Evolutionary conservation across 352 stramenopile species (phyloP), one percentile per base, ranked within the genome.

Genomic region (Lagenidium giganteum): DNA sequence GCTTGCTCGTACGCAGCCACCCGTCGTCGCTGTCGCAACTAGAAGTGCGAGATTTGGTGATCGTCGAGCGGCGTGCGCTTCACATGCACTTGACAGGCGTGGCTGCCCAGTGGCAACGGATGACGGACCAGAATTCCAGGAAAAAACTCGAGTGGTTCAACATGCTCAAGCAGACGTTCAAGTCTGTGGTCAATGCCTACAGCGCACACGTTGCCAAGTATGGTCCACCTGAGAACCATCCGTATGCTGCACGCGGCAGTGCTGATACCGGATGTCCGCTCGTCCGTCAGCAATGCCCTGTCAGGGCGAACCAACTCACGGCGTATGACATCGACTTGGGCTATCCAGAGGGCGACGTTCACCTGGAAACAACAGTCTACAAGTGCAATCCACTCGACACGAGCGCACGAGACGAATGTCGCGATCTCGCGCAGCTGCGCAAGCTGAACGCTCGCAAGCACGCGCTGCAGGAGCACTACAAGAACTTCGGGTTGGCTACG

Each of bases 31-130:
- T 92, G 12, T 76, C 89, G 28, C 66, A 54, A 3, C 77, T 75
- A 25, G 71, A 72, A 2, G 73, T 65, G 3, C 75, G 62, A 0
- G 74, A 76, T 0, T 54, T 96, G 22, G 81, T 77, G 13, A 47
- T 96, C 11, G 58, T 94, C 9, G 87, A 96, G 47, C 71, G 87
- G 13, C 75, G 87, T n/a, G 87, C 83, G 29, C 58, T 96, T 8
- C 87, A 96, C 47, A 62, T 62, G 4, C 77, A 83, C 18, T 42
- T 96, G 42, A 61, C 58, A 41, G 37, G 29, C n/a, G 59, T 79
- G 1, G 72, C 64, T 8, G 62, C 50, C 1, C 67, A 80, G 44
- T 96, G 87, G 87, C 69, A 76, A 26, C 76, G 73, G 18, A 74
- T 87, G 43, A 67, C 87, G 54, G 85, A 96, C 25, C 79, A 91